A percentile compares a stretch with the other conserved stretches of the same genome.
phyloP scores from a whole-genome alignment of 1,284 basidiomycete genomes.

The Sporisorium exsertum region DNA sequence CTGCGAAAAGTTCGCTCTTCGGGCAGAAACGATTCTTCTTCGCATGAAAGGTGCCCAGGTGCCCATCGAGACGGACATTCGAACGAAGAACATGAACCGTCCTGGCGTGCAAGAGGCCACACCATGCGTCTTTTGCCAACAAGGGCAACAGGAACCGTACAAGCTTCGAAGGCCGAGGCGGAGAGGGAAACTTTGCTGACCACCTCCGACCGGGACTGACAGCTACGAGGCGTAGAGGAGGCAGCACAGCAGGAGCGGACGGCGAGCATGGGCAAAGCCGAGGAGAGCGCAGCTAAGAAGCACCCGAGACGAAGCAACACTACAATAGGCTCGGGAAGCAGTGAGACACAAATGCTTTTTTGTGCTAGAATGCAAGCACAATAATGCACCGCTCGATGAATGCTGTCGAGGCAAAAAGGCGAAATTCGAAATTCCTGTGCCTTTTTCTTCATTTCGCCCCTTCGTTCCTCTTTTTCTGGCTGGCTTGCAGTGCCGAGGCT shows the following conservation, averaged over 20 bases:
- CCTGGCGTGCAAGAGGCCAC: not conserved
- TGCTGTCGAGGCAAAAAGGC: not conserved
- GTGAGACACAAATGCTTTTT: conserved; percentile 15
- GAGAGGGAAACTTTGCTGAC: conserved; percentile 11
- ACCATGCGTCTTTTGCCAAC: not conserved
- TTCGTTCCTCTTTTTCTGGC: not conserved
- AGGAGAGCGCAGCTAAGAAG: conserved; percentile 6
- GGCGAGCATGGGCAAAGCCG: conserved; percentile 20
- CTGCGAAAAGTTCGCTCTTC: conserved; percentile 19
- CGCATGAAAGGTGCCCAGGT: conserved; percentile 12
- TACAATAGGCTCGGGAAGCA: conserved; percentile 10
- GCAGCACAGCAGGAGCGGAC: conserved; percentile 1
- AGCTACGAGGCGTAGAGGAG: conserved; percentile 4
- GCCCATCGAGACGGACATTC: conserved; percentile 41
- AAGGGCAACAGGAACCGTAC: not conserved
- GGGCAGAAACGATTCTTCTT: conserved; percentile 6
- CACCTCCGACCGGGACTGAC: conserved; percentile 28
- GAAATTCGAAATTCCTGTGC: conserved; percentile 10
- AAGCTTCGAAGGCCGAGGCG: conserved; percentile 28
- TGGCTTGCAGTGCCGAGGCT: conserved; percentile 11
- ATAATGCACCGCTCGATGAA: conserved; percentile 18
- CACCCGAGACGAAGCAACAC: conserved; percentile 5
- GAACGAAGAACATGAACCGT: not conserved
- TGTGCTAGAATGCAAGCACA: conserved; percentile 2
- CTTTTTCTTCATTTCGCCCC: not conserved